A percentile compares a stretch with the other conserved stretches of the same genome.
phyloP scores from a whole-genome alignment of 352 stramenopile genomes.

The Phytopythium montanum region DNA sequence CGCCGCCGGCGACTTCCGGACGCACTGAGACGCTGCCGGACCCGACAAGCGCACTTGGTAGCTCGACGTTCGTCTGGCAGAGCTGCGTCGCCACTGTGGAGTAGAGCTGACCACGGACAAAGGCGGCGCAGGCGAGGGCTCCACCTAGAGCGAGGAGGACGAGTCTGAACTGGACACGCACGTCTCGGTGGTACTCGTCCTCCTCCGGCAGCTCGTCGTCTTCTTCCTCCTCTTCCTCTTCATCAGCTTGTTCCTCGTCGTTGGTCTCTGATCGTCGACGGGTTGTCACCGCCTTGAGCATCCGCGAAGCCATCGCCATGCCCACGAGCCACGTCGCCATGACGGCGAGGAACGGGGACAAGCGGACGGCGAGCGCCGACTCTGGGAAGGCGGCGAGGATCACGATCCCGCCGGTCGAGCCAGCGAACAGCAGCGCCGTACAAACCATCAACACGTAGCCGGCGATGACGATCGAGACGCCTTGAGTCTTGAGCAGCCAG shows the following conservation, averaged over 20 bases:
- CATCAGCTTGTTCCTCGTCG: background rate
- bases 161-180: slow-evolving; percentile 16
- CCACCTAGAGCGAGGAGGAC: slow-evolving; percentile 15
- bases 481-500: background rate
- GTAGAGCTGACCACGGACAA: slow-evolving; percentile 71
- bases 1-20: slow-evolving; percentile 4
- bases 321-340: slow-evolving; percentile 43
- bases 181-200: background rate
- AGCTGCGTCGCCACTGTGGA: slow-evolving; percentile 60
- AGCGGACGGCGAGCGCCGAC: slow-evolving; percentile 12
- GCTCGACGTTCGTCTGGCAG: slow-evolving; percentile 46
- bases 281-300: slow-evolving; percentile 35
- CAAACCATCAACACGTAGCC: background rate
- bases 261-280: slow-evolving; percentile 12
- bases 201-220: background rate
- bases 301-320: slow-evolving; percentile 32
- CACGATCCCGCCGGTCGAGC: background rate
- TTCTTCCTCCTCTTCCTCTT: background rate
- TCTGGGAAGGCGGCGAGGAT: slow-evolving; percentile 2
- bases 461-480: background rate
- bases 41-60: slow-evolving; percentile 28
- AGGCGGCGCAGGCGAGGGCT: slow-evolving; percentile 43
- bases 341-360: slow-evolving; percentile 42
- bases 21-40: slow-evolving; percentile 16
- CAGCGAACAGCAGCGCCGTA: background rate